These are phyloP conservation scores for Euptelea pleiosperma DNA, from an alignment of 164 flowering plant species.

Conservation along the genomic window DNA sequence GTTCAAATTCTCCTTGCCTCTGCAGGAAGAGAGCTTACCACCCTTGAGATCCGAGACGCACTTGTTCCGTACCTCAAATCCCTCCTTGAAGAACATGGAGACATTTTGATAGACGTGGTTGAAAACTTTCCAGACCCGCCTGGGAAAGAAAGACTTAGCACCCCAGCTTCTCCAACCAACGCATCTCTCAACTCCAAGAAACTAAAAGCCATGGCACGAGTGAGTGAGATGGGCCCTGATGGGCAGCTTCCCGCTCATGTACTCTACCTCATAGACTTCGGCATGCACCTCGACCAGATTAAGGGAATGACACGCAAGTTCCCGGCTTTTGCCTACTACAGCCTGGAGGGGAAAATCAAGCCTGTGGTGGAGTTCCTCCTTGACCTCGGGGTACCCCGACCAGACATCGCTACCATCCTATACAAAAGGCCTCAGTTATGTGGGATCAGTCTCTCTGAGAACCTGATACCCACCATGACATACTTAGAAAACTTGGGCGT, in stretches of 20 bases:
- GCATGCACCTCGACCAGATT: conserved; percentile 60
- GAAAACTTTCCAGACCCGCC: conserved; percentile 65
- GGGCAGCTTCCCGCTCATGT: conserved; percentile 61
- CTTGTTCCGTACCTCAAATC: conserved; percentile 67
- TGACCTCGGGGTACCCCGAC: conserved; percentile 57
- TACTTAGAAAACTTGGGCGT: conserved; percentile 50
- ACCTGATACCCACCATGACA: conserved; percentile 53
- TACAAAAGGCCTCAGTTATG: conserved; percentile 64
- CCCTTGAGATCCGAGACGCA: conserved; percentile 57
- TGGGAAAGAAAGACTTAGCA: conserved; percentile 33
- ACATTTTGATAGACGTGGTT: conserved; percentile 43
- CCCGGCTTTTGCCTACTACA: conserved; percentile 68
- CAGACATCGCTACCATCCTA: conserved; percentile 49
- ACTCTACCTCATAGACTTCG: conserved; percentile 62
- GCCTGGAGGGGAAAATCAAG: conserved; percentile 72
- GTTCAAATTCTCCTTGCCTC: neutral
- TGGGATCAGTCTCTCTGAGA: conserved; percentile 72
- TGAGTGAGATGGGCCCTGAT: conserved; percentile 40
- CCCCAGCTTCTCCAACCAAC: conserved; percentile 30
- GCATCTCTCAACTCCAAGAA: conserved; percentile 33
- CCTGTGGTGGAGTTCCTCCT: conserved; percentile 74
- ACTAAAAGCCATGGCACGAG: conserved; percentile 56
- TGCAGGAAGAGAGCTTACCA: conserved; percentile 76
- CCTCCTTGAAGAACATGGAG: conserved; percentile 58
- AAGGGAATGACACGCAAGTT: conserved; percentile 53